Base-by-base conservation (phyloP, 2,329 filamentous ascomycete genomes). In the Xylaria hypoxylon region DNA sequence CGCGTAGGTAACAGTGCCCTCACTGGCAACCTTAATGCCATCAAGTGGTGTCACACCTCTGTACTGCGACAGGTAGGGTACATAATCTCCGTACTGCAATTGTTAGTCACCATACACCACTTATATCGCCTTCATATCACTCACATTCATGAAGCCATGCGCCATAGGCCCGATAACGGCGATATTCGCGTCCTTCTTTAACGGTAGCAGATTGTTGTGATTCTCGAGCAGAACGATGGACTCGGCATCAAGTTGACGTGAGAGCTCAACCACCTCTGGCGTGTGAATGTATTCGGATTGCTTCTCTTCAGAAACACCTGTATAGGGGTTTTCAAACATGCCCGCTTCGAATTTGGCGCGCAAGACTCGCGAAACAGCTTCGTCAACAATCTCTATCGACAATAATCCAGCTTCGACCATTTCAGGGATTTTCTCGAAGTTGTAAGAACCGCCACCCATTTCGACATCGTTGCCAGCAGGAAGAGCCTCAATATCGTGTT, bases 111-210 rank as follows among this genome's bases (percentile, higher is more conserved):
- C 13, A 40, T 48, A 45, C 7, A 15, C 17, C 17, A 8, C 13
- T 7, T 38, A 24, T 24, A 3, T 8, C 5, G 3, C 2, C n/a
- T 40, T 10, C 17, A 51, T 26, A 28, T 28, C 8, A 80, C 85
- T 79, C 71, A 89, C 87, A 72, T 92, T 92, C 83, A 92, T 88
- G 70, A 84, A 90, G 0, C 87, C 89, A 70, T 90, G 86, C 1
- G 89, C 90, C 87, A 93, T 93, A 1, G 90, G 90, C 0, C 91
- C 91, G 72, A 93, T 91, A 17, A 93, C 88, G 4, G 90, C 90
- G 64, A 93, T 83, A 17, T 86, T 88, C n/a, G 89, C 89, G 7
- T 86, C 83, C 74, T 90, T 92, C 68, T 83, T 84, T 51, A 89
- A 69, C 0, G 87, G 87, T 7, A 89, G 79, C 3, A 81, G 74